Evolutionary conservation across 164 flowering plant species (phyloP).

Genomic region (Akebia trifoliata): DNA sequence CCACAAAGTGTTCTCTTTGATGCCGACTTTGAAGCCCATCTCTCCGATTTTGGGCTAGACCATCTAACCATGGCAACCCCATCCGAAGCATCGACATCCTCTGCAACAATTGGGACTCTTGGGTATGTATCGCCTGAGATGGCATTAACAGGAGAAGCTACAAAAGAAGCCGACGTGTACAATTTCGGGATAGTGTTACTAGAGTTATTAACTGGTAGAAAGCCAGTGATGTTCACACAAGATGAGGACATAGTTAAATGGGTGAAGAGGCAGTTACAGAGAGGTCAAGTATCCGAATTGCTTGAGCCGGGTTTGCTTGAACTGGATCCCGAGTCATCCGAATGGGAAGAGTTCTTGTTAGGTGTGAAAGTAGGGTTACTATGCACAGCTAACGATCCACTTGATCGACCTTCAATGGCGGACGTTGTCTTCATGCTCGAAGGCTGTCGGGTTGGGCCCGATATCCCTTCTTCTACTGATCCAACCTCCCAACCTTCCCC

Average conservation of each 20-base stretch:
- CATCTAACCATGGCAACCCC: conserved; percentile 29
- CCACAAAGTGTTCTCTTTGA: conserved; percentile 89
- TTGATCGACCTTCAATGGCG: conserved; percentile 77
- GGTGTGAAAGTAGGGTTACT: conserved; percentile 87
- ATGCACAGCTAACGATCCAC: conserved; percentile 82
- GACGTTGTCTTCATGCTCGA: conserved; percentile 97
- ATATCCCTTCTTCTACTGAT: conserved; percentile 71
- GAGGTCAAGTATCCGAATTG: conserved; percentile 73
- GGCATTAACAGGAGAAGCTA: conserved; percentile 41
- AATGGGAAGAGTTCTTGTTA: conserved; percentile 95
- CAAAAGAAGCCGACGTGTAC: conserved; percentile 74
- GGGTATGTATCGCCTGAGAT: conserved; percentile 86
- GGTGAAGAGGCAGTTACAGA: conserved; percentile 86
- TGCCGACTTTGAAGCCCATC: conserved; percentile 94
- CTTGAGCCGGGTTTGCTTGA: conserved; percentile 85
- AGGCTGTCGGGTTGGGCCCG: conserved; percentile 91
- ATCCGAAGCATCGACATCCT: conserved; percentile 47
- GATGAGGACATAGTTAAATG: conserved; percentile 97
- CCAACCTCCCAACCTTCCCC: conserved; percentile 79
- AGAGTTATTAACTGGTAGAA: conserved; percentile 75
- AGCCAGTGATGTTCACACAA: conserved; percentile 74
- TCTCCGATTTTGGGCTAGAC: conserved; percentile 80
- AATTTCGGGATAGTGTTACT: conserved; percentile 85
- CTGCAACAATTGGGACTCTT: conserved; percentile 55
- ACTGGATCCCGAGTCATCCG: conserved; percentile 92